Base-by-base conservation (phyloP, 2,329 filamentous ascomycete genomes). In the Acarospora socialis region DNA sequence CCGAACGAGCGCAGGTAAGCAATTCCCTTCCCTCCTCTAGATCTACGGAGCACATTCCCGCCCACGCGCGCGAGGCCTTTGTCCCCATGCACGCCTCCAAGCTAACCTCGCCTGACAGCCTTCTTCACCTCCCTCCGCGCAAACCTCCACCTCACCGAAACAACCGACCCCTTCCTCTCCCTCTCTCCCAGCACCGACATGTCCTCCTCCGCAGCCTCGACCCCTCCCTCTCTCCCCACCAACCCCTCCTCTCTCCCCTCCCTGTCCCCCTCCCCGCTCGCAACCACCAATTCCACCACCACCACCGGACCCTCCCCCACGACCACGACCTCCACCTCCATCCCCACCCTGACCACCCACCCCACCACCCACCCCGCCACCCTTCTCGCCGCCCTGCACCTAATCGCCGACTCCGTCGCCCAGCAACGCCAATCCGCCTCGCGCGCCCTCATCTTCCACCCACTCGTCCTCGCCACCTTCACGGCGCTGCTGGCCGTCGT, bases 61-160 rank as follows among this genome's bases (percentile, higher is more conserved):
- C n/a, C n/a, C n/a, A n/a, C n/a, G n/a, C n/a, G n/a, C n/a, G n/a
- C n/a, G n/a, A n/a, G n/a, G n/a, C n/a, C n/a, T n/a, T n/a, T n/a
- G n/a, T n/a, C n/a, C n/a, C n/a, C n/a, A n/a, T n/a, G n/a, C n/a
- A n/a, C n/a, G n/a, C 18, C 12, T 18, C 25, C 35, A 23, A 19
- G n/a, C 21, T 13, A 29, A 19, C 21, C 21, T 34, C 7, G 21
- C 35, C 41, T 45, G 27, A 38, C 54, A 90, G 81, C 81, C 16
- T 90, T 90, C 61, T 78, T 90, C 56, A 78, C 74, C 34, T 87
- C 82, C 45, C 66, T 90, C 10, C 74, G 80, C 44, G 79, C 79
- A 41, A 90, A 90, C 49, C 69, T 90, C 34, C 75, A 77, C 45
- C 73, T 87, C 36, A 66, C 61, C 63, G 32, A 50, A 46, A 14